Base-by-base conservation (phyloP, 345 rosid species). In the Melastoma malabathricum region DNA sequence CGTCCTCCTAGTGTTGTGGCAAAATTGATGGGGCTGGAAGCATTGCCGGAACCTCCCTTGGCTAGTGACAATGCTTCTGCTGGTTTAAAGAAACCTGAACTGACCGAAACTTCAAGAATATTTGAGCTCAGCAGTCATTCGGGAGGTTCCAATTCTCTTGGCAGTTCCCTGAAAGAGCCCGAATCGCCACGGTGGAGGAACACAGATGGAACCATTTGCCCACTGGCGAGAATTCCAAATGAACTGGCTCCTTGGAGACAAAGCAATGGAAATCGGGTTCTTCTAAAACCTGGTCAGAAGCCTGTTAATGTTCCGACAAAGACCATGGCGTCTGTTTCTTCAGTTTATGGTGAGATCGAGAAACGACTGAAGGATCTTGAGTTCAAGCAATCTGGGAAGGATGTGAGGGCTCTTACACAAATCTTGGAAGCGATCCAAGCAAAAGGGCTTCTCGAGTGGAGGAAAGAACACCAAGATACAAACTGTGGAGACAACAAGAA, bases 221-320 rank as follows among this genome's bases (percentile, higher is more conserved):
- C 92, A 31, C 59, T 76, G 58, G 68, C 94, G 15, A 77, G 68
- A 68, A 61, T 75, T 71, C 94, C 98, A 18, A 73, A 80, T 68
- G 98, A 90, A 67, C 82, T 85, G 66, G 96, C 94, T 50, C 98
- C 92, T 14, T 82, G 96, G 98, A 86, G 71, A 75, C 96, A 83
- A 59, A 15, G 52, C 57, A 86, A 81, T 43, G 78, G 75, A 55
- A 66, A 68, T 60, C 67, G 64, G 54, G 56, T 58, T 48, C 58
- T 69, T 69, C 82, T 74, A 29, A 86, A 75, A 74, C 65, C 72
- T 44, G 67, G 69, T 43, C 48, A 27, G 55, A 75, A 56, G 64
- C 66, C 77, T 52, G 65, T 68, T 47, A 76, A 80, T 66, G 70
- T 68, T 58, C 71, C 74, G 15, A 65, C 52, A 55, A 69, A 63